Evolutionary conservation across 2,329 filamentous ascomycete genomes (phyloP), one percentile per base, ranked within the genome.

Genomic region (Fusarium brevicatenulatum): DNA sequence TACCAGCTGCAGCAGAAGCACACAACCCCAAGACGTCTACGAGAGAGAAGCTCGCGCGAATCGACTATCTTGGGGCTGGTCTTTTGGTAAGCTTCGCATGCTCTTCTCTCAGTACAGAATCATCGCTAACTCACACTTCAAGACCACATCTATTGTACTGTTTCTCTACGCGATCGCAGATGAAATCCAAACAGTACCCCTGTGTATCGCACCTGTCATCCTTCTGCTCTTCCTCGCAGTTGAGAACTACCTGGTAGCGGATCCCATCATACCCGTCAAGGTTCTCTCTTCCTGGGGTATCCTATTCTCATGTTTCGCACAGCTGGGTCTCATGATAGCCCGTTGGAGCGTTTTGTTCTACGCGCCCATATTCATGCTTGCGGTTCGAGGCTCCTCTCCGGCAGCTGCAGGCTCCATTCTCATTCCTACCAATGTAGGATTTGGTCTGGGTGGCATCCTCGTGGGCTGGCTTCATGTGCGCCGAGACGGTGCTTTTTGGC

Each of bases 311-410:
- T 95, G 93, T 78, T 77, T 95, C 28, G 88, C 91, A 2, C 93
- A 94, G 55, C 86, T 95, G 1, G 91, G 92, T 25, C 88, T 94
- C 79, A 95, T 97, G 93, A 91, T 93, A 78, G 88, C 92, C 4
- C 91, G 94, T 64, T 97, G 93, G 94, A 87, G 87, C 11, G 87
- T 97, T 4, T 85, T 97, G 12, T 96, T 95, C 84, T 97, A 94
- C 81, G 88, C 91, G 0, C 94, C 94, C 0, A 90, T 94, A 47
- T 95, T 94, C 76, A 92, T 93, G 39, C 90, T 96, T 64, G 92
- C 93, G 7, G 91, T 96, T 4, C 89, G 91, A 5, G 89, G 89
- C 62, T 92, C 92, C 83, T 82, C 87, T 2, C 91, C 93, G 0
- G 91, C 92, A 2, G 84, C 89, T 4, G 92, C 93, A 5, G 94